Base-by-base conservation (phyloP, 352 stramenopile species). In the Globisporangium viniferum region DNA sequence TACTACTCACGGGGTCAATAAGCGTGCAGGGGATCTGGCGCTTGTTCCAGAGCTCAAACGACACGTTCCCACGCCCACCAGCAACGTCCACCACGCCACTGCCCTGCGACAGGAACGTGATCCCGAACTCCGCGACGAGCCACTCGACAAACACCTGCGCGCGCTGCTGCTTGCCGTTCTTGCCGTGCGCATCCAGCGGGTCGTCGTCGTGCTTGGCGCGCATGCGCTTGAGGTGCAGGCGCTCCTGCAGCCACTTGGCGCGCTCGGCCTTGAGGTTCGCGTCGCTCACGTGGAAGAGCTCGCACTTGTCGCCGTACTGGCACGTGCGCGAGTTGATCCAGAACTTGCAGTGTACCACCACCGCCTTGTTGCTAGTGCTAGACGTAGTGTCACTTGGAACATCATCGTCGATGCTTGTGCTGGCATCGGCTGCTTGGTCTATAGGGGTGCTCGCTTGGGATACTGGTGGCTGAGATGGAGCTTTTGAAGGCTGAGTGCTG, bases 21-120 rank as follows among this genome's bases (percentile, higher is more conserved):
- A 97, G 78, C 14, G 81, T 96, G 44, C 75, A 86, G 1, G 77
- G 77, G 36, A 97, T 78, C 10, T 67, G 31, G n/a, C 87, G 77
- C 61, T 93, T 90, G 70, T 93, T 94, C 79, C 84, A 91, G 15
- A 97, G 81, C 69, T 96, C 81, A 64, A 96, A 96, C 0, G 83
- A 85, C n/a, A 97, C 76, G 39, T 84, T 84, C 8, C 91, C 91
- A 31, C 83, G 75, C 1, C 91, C 89, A 18, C 89, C 91, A 6
- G 89, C 91, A 39, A 97, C 75, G 61, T 97, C 91, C 8, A 97
- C 48, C 6, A 97, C 86, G 0, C 88, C 89, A 35, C 69, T 69
- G 8, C 88, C 88, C 0, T 59, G 62, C 7, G 75, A 69, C 27
- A 97, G 74, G 29, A 70, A 80, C 24, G 71, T 68, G 1, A 55